A percentile compares a stretch with the other conserved stretches of the same genome.
Conservation (phyloP, 2,329 filamentous ascomycete species). For the Diaporthe caulivora region DNA sequence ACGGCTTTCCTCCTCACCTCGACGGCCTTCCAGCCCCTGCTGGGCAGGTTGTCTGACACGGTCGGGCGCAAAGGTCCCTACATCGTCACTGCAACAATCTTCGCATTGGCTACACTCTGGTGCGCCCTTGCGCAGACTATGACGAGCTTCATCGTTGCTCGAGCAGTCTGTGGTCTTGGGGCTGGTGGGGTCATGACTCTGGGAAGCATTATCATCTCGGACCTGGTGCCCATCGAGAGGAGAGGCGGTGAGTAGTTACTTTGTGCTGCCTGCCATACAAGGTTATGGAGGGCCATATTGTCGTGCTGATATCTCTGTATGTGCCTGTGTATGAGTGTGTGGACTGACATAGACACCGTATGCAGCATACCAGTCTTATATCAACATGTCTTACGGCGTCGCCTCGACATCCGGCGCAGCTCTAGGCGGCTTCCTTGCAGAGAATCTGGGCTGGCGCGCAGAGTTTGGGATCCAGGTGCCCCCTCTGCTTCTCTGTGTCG, state of each 20-base stretch:
- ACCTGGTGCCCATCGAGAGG: slow-evolving; percentile 80
- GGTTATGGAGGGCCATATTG: not conserved
- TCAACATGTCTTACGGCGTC: slow-evolving; percentile 75
- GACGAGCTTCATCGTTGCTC: slow-evolving; percentile 76
- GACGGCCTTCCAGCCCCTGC: slow-evolving; percentile 80
- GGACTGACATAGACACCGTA: not conserved
- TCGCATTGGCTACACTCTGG: slow-evolving; percentile 74
- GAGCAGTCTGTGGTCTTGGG: slow-evolving; percentile 79
- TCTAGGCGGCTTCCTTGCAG: slow-evolving; percentile 77
- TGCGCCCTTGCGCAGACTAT: slow-evolving; percentile 77
- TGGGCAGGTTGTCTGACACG: slow-evolving; percentile 80
- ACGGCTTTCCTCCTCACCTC: slow-evolving; percentile 83
- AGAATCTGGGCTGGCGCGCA: slow-evolving; percentile 80
- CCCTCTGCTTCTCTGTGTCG: slow-evolving; percentile 59
- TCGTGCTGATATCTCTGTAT: not conserved
- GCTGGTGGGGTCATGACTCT: slow-evolving; percentile 79
- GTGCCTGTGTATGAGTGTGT: not conserved
- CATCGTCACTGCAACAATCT: slow-evolving; percentile 72
- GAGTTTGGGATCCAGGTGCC: slow-evolving; percentile 75
- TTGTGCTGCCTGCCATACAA: slow-evolving; percentile 1
- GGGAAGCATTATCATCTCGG: slow-evolving; percentile 78
- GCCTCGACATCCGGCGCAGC: slow-evolving; percentile 73
- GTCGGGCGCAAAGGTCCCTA: slow-evolving; percentile 78
- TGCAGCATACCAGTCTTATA: slow-evolving; percentile 75
- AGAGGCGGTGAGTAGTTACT: slow-evolving; percentile 44